Conservation (phyloP, 257 asterid species). For the Mitragyna speciosa region DNA sequence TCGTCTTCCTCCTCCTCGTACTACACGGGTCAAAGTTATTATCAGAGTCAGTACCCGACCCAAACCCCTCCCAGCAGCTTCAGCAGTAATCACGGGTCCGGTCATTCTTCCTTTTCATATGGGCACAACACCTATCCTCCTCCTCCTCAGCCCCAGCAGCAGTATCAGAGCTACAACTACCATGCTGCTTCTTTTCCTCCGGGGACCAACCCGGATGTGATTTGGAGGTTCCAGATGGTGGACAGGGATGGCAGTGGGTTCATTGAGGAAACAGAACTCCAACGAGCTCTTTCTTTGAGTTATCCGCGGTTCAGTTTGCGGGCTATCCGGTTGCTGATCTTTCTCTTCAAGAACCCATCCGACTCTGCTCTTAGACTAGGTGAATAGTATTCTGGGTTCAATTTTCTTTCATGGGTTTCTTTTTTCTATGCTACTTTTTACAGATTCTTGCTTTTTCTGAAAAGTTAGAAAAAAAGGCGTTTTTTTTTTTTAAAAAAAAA, state of each 20-base stretch:
- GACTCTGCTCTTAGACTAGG: conserved; percentile 61
- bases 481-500: neutral
- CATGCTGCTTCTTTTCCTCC: conserved; percentile 51
- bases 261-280: conserved; percentile 75
- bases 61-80: neutral
- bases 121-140: conserved; percentile 25
- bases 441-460: neutral
- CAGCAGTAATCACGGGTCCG: conserved; percentile 36
- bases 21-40: conserved; percentile 28
- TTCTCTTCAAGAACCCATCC: conserved; percentile 54
- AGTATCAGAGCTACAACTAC: conserved; percentile 27
- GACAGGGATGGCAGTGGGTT: conserved; percentile 72
- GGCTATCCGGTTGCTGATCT: conserved; percentile 73
- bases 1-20: conserved; percentile 29
- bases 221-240: conserved; percentile 79
- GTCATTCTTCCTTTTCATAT: conserved; percentile 20
- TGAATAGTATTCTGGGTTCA: conserved; percentile 15
- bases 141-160: conserved; percentile 24
- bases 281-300: conserved; percentile 56
- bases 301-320: conserved; percentile 56
- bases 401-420: neutral
- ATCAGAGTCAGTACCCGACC: conserved; percentile 20
- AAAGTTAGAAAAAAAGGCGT: neutral
- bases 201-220: conserved; percentile 74
- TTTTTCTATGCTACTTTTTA: neutral